phyloP scores from a whole-genome alignment of 345 rosid species.

The Citrus glauca region DNA sequence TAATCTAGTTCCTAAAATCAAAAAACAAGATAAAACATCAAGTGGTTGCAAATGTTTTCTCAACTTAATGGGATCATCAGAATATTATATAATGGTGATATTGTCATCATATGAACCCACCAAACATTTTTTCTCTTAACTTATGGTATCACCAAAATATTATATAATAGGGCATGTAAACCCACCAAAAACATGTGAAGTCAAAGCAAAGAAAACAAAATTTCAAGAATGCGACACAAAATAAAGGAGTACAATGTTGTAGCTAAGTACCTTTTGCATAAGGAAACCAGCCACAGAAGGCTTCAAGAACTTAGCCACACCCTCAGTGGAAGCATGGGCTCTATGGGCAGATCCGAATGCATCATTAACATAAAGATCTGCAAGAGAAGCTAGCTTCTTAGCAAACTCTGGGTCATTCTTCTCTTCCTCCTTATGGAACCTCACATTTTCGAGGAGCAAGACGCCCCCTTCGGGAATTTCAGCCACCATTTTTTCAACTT shows the following conservation, averaged over 20 bases:
- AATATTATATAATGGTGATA: neutral
- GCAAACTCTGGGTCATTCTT: slow-evolving; percentile 93
- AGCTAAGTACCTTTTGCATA: slow-evolving; percentile 67
- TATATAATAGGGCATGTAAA: neutral
- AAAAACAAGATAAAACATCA: slow-evolving; percentile 2
- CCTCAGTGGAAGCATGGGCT: slow-evolving; percentile 95
- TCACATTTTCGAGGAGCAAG: slow-evolving; percentile 82
- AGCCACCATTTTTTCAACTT: slow-evolving; percentile 72
- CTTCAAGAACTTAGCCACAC: slow-evolving; percentile 77
- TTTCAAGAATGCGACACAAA: neutral
- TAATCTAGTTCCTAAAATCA: slow-evolving; percentile 77
- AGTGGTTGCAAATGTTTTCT: neutral
- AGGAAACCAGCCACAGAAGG: slow-evolving; percentile 97
- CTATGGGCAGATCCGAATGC: slow-evolving; percentile 95
- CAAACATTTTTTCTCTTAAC: neutral
- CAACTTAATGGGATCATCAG: neutral
- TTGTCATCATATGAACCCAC: neutral
- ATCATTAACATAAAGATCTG: slow-evolving; percentile 84
- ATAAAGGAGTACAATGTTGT: neutral
- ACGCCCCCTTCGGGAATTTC: slow-evolving; percentile 70
- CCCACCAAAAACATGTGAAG: neutral
- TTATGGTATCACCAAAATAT: neutral
- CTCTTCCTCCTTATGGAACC: slow-evolving; percentile 94
- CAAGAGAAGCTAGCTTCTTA: slow-evolving; percentile 88
- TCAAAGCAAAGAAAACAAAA: neutral